These are phyloP conservation scores for Lachnellula suecica DNA, from an alignment of 2,329 filamentous ascomycete species.

Conservation along the genomic window DNA sequence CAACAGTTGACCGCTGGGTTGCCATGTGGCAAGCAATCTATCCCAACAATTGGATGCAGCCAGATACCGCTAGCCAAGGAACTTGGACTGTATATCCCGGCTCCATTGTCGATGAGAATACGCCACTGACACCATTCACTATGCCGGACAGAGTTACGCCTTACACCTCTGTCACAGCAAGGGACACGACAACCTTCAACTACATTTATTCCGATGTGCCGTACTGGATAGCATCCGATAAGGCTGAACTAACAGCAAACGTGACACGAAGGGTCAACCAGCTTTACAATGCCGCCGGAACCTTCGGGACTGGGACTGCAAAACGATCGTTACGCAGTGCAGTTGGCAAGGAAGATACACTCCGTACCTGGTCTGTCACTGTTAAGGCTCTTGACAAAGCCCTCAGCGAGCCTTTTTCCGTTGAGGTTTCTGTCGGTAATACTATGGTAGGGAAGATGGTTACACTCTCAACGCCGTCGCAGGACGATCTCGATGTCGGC, in stretches of 20 bases:
- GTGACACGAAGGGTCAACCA: conserved; percentile 58
- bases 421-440: neutral
- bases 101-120: conserved; percentile 37
- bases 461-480: neutral
- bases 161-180: conserved; percentile 26
- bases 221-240: conserved; percentile 41
- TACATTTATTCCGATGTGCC: conserved; percentile 23
- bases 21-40: conserved; percentile 47
- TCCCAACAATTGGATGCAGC: conserved; percentile 25
- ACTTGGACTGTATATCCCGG: conserved; percentile 26
- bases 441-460: neutral
- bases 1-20: conserved; percentile 58
- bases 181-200: neutral
- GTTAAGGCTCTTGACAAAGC: neutral
- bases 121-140: conserved; percentile 42
- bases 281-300: conserved; percentile 38
- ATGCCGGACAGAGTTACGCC: conserved; percentile 46
- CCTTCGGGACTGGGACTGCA: neutral
- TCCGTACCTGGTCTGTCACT: conserved; percentile 1
- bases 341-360: neutral
- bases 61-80: conserved; percentile 28
- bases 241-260: conserved; percentile 58
- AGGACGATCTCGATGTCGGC: neutral
- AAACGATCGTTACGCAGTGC: neutral
- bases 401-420: neutral